Conservation (phyloP, 805 yeast species). For the Metschnikowia colocasiae region DNA sequence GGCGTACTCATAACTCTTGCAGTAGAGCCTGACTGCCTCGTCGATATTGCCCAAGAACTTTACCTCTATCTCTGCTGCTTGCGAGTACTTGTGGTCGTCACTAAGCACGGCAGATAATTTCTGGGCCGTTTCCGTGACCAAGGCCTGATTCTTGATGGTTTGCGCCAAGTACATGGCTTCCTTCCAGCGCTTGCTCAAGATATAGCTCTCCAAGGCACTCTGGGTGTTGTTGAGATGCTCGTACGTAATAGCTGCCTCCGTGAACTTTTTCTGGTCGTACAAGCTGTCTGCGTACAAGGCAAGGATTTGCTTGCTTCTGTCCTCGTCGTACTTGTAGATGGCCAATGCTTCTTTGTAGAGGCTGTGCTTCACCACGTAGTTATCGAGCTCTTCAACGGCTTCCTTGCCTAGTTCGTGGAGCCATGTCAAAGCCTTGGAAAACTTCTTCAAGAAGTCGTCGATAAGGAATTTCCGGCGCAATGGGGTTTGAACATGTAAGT, state of each 20-base stretch:
- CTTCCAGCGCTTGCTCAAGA: slow-evolving; percentile 73
- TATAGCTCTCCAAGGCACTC: slow-evolving; percentile 67
- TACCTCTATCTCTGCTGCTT: slow-evolving; percentile 74
- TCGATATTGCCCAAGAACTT: slow-evolving; percentile 58
- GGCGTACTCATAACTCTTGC: slow-evolving; percentile 71
- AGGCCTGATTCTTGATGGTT: slow-evolving; percentile 22
- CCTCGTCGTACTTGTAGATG: slow-evolving; percentile 54
- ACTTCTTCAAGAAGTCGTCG: slow-evolving; percentile 70
- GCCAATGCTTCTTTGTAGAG: slow-evolving; percentile 67
- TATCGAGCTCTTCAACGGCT: slow-evolving; percentile 51
- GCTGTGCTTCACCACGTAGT: slow-evolving; percentile 64
- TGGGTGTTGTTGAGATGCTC: slow-evolving; percentile 59
- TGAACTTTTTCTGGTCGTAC: slow-evolving; percentile 51
- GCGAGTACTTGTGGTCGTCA: slow-evolving; percentile 69
- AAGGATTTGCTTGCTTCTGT: slow-evolving; percentile 53
- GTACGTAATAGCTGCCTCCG: slow-evolving; percentile 75
- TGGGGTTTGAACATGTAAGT: slow-evolving; percentile 63
- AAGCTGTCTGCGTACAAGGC: slow-evolving; percentile 60
- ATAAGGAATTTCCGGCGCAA: slow-evolving; percentile 69
- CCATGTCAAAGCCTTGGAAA: slow-evolving; percentile 65
- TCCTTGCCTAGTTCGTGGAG: slow-evolving; percentile 47
- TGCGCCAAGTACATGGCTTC: slow-evolving; percentile 70
- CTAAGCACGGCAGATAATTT: slow-evolving; percentile 56
- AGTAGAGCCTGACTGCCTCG: slow-evolving; percentile 62
- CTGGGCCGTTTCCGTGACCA: slow-evolving; percentile 48